Percentiles rank a stretch among this genome's conserved stretches.
phyloP scores from a whole-genome alignment of 1,284 basidiomycete genomes.

The Cystobasidium sp. region DNA sequence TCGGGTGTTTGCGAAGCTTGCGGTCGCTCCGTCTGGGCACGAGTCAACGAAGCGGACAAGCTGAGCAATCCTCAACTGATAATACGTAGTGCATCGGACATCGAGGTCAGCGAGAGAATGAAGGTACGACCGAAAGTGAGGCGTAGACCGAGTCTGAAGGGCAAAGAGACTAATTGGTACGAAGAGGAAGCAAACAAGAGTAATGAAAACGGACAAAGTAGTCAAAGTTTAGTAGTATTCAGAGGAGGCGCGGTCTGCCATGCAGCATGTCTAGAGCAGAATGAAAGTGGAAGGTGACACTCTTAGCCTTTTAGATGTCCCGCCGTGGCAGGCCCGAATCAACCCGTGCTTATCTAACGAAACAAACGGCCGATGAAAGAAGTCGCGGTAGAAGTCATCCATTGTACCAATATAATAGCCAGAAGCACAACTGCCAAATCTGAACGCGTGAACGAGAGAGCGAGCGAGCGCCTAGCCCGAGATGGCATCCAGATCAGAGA shows the following conservation, averaged over 20 bases:
- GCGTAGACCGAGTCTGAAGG: constrained; percentile 52
- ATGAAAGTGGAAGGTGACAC: background rate
- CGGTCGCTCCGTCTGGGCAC: constrained; percentile 38
- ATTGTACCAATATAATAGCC: too few species aligned
- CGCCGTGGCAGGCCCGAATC: too few species aligned
- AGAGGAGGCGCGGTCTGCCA: constrained; percentile 38
- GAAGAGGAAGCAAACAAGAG: constrained; percentile 9
- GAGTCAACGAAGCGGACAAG: constrained; percentile 41
- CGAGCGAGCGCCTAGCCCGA: too few species aligned
- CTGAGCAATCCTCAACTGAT: constrained; percentile 47
- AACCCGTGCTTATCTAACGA: too few species aligned
- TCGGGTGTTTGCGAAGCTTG: constrained; percentile 47
- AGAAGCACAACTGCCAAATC: too few species aligned
- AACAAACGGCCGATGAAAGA: too few species aligned
- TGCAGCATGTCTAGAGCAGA: constrained; percentile 32
- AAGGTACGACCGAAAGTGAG: constrained; percentile 47
- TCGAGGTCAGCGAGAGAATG: constrained; percentile 48
- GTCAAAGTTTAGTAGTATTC: constrained; percentile 31
- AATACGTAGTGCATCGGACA: constrained; percentile 40
- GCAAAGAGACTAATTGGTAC: constrained; percentile 53
- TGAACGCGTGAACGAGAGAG: too few species aligned
- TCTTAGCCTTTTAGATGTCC: too few species aligned
- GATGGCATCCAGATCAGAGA: too few species aligned
- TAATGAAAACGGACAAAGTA: background rate
- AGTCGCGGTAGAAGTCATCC: too few species aligned